Evolutionary conservation across 257 asterid species (phyloP), one percentile per base, ranked within the genome.

Genomic region (Rhazya stricta): DNA sequence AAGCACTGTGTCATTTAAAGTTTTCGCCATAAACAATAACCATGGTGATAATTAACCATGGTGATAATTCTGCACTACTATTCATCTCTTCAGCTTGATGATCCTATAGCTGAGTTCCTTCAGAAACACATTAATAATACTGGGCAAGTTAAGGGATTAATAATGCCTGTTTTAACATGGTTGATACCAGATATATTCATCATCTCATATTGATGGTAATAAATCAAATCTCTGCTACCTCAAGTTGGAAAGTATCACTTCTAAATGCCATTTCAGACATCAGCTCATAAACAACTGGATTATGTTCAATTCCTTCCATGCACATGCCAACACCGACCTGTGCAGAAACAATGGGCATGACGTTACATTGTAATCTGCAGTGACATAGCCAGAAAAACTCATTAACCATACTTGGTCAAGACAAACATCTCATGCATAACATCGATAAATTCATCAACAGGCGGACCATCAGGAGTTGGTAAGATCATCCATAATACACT

Each of bases 281-380:
- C 77, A 90, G 91, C 87, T 94, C 99, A 67, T 85, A 94, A 23
- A 90, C 99, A 43, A 94, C 96, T 21, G 99, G 99, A 81, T 94
- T 94, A 0, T 94, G 97, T 81, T 94, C 99, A 66, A 89, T 92
- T 80, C 99, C 99, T 89, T 94, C 98, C 99, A 94, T 94, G 90
- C 99, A 92, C 98, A 92, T 89, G 67, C 98, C 98, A 48, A 92
- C 99, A 72, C 99, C 99, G 74, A 94, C 78, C 99, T 94, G 87
- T 81, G 74, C 74, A 54, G 78, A 45, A 76, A 74, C 73, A 25
- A 67, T 25, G 46, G 70, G 39, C 50, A 65, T 53, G 18, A 58
- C 32, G 27, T n/a, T 43, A 25, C 18, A 54, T 56, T 43, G 9
- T 29, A 2, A 58, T 61, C 29, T 29, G 60, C 36, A 43, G 21